Evolutionary conservation across 129 eudicot genomes (phyloP).

Genomic region (Pseudognaphalium luteoalbum): DNA sequence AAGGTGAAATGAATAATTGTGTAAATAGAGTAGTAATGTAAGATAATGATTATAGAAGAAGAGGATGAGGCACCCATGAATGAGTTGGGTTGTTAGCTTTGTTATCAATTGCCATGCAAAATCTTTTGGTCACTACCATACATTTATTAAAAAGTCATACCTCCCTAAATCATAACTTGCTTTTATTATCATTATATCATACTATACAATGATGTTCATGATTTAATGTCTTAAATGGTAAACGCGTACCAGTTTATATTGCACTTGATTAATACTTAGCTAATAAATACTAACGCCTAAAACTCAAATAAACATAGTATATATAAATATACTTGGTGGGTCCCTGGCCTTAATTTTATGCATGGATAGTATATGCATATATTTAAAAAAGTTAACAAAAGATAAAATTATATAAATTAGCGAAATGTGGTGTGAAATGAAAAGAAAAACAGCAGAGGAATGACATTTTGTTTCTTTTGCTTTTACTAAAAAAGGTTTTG

Average conservation of each 20-base stretch:
- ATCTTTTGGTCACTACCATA: conserved; percentile 49
- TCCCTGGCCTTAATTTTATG: too few species aligned
- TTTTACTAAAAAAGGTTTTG: too few species aligned
- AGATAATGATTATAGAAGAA: conserved; percentile 34
- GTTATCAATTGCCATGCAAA: conserved; percentile 42
- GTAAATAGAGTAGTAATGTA: conserved; percentile 24
- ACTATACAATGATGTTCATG: not conserved
- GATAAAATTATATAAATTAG: too few species aligned
- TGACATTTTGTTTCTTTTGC: too few species aligned
- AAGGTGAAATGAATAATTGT: conserved; percentile 27
- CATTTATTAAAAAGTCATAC: conserved; percentile 31
- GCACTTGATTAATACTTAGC: not conserved
- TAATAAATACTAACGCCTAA: too few species aligned
- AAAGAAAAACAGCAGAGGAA: too few species aligned
- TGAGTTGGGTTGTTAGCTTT: conserved; percentile 32
- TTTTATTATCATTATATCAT: not conserved
- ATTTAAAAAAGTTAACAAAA: too few species aligned
- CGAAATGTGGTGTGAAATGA: too few species aligned
- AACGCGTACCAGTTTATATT: not conserved
- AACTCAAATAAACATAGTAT: too few species aligned
- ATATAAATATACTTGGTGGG: too few species aligned
- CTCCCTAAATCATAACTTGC: conserved; percentile 32
- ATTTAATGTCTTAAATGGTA: not conserved
- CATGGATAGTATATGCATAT: too few species aligned
- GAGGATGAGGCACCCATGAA: conserved; percentile 37